Percentiles rank a stretch among this genome's conserved stretches.
Evolutionary conservation across 2,329 filamentous ascomycete species (phyloP).

Genomic region (Aureobasidium sp.): DNA sequence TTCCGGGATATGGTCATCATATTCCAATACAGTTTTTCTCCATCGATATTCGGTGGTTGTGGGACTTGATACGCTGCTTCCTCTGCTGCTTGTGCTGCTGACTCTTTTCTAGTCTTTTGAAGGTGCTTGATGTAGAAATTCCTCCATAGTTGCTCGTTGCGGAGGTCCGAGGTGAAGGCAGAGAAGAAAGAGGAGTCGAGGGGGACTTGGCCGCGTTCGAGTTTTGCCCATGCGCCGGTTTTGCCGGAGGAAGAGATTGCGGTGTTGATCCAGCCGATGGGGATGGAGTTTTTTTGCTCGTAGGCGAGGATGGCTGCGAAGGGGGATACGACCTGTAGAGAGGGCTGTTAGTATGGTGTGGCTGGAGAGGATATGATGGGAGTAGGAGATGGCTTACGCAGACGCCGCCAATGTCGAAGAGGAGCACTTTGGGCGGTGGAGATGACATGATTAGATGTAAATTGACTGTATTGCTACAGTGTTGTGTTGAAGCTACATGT

Average conservation of each 20-base stretch:
- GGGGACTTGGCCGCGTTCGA: slow-evolving; percentile 75
- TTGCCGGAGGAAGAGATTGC: slow-evolving; percentile 73
- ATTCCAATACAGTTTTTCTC: slow-evolving; percentile 71
- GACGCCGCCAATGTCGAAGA: slow-evolving; percentile 96
- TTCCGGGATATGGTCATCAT: slow-evolving; percentile 72
- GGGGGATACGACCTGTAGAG: slow-evolving; percentile 68
- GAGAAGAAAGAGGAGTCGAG: slow-evolving; percentile 68
- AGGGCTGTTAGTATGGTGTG: not conserved
- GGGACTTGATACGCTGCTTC: slow-evolving; percentile 35
- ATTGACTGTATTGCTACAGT: not conserved
- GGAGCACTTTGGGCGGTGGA: slow-evolving; percentile 58
- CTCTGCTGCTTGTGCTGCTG: slow-evolving; percentile 17
- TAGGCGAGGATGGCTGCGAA: slow-evolving; percentile 92
- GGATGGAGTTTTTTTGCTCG: slow-evolving; percentile 66
- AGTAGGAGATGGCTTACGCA: slow-evolving; percentile 55
- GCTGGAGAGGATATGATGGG: no score
- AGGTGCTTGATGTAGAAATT: slow-evolving; percentile 38
- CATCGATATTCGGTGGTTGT: slow-evolving; percentile 64
- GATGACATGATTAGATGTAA: not conserved
- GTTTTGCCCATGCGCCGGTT: slow-evolving; percentile 74
- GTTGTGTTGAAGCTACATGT: not conserved
- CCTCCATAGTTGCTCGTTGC: slow-evolving; percentile 58
- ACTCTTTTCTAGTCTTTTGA: slow-evolving; percentile 16
- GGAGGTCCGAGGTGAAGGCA: slow-evolving; percentile 67
- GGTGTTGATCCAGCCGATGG: slow-evolving; percentile 84